Conservation (phyloP, 2,329 filamentous ascomycete genomes). For the Diaporthe citrichinensis region DNA sequence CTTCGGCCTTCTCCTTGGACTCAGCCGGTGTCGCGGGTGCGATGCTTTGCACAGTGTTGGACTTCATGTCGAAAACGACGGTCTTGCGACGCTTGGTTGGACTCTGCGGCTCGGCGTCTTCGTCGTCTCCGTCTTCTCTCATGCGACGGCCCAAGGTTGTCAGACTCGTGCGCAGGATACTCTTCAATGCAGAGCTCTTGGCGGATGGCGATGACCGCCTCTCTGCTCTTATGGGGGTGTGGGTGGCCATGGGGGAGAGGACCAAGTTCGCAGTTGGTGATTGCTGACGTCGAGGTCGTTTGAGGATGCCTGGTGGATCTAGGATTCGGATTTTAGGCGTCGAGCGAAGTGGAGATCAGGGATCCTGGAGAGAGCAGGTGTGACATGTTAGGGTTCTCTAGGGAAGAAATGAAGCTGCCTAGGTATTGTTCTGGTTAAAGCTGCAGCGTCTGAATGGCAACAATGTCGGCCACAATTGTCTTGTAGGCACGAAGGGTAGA, state of each 20-base stretch:
- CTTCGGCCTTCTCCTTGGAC: slow-evolving; percentile 68
- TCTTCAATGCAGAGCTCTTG: slow-evolving; percentile 40
- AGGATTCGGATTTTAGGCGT: slow-evolving; percentile 22
- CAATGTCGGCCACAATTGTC: background rate
- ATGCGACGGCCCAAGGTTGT: slow-evolving; percentile 34
- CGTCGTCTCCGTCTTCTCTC: slow-evolving; percentile 53
- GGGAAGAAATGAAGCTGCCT: slow-evolving; percentile 2
- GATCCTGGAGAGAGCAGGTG: slow-evolving; percentile 15
- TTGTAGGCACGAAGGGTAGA: background rate
- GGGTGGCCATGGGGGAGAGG: slow-evolving; percentile 36
- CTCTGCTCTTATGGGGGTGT: slow-evolving; percentile 39
- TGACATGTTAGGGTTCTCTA: slow-evolving; percentile 36
- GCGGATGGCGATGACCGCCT: slow-evolving; percentile 37
- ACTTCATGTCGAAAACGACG: slow-evolving; percentile 71
- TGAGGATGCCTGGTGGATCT: slow-evolving; percentile 28
- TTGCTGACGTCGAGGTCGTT: slow-evolving; percentile 15
- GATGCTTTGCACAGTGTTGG: slow-evolving; percentile 70
- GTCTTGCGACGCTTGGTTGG: slow-evolving; percentile 67
- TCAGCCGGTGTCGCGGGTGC: slow-evolving; percentile 67
- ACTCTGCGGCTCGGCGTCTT: slow-evolving; percentile 56
- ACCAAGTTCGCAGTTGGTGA: background rate
- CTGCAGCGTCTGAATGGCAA: slow-evolving; percentile 32
- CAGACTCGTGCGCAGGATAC: slow-evolving; percentile 30
- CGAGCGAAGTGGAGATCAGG: background rate
- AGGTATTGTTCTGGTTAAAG: slow-evolving; percentile 12